Evolutionary conservation across 2,329 filamentous ascomycete genomes (phyloP).

Genomic region (Epichloe brachyelytri): DNA sequence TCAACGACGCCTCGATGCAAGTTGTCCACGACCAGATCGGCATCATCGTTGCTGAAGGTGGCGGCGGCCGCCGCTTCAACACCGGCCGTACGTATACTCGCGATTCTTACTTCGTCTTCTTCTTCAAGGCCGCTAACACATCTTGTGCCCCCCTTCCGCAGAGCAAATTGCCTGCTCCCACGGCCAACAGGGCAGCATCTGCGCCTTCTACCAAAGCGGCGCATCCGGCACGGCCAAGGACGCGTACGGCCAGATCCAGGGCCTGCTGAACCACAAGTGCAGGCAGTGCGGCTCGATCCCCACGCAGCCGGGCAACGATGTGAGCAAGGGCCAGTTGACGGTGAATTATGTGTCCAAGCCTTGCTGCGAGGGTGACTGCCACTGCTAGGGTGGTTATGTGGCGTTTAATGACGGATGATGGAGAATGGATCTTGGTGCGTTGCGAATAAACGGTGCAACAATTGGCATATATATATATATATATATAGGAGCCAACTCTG

Average conservation of each 20-base stretch:
- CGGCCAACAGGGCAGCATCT: conserved; percentile 7
- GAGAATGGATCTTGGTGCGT: too few species aligned
- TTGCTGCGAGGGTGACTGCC: conserved; percentile 9
- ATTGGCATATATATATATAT: too few species aligned
- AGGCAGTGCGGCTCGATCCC: conserved; percentile 9
- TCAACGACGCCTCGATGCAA: conserved; percentile 7
- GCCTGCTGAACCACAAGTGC: conserved; percentile 8
- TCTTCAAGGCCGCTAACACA: too few species aligned
- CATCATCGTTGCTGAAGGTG: conserved; percentile 6
- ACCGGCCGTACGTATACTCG: background rate
- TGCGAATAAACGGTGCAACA: too few species aligned
- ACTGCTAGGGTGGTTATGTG: background rate
- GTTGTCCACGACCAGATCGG: conserved; percentile 6
- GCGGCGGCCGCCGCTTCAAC: conserved; percentile 6
- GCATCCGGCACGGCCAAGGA: conserved; percentile 8
- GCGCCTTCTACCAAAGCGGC: conserved; percentile 10
- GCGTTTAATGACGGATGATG: too few species aligned
- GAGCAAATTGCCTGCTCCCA: conserved; percentile 10
- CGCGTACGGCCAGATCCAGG: conserved; percentile 6
- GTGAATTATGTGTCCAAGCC: conserved; percentile 9
- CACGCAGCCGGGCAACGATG: conserved; percentile 9
- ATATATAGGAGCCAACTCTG: too few species aligned
- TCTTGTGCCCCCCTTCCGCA: background rate
- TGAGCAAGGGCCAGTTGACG: conserved; percentile 9
- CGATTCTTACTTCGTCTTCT: too few species aligned